phyloP scores from a whole-genome alignment of 2,329 filamentous ascomycete species.

The Lecanoromycetidae sp. region DNA sequence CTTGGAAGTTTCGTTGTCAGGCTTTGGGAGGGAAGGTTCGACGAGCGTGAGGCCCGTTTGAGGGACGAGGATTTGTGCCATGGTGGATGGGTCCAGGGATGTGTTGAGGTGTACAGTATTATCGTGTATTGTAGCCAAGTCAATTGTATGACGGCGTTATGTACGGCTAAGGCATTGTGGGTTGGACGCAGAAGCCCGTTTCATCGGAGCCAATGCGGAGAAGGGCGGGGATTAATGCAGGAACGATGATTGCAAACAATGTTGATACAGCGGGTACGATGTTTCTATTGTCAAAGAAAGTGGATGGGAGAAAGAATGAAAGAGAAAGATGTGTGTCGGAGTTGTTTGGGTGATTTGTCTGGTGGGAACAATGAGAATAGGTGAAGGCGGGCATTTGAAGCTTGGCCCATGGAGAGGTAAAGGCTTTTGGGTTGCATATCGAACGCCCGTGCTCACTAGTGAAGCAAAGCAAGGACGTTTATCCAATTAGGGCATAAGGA shows the following conservation, averaged over 20 bases:
- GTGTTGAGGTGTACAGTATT: too few species aligned
- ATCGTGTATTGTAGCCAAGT: background rate
- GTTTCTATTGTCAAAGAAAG: too few species aligned
- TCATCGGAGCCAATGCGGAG: background rate
- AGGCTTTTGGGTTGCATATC: too few species aligned
- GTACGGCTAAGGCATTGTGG: slow-evolving; percentile 5
- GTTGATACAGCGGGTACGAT: background rate
- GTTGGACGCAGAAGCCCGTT: slow-evolving; percentile 1
- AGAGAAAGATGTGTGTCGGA: too few species aligned
- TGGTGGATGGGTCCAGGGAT: slow-evolving; percentile 16
- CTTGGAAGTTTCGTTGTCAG: slow-evolving; percentile 8
- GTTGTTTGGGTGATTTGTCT: too few species aligned
- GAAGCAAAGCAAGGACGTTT: too few species aligned
- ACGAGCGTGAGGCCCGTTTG: slow-evolving; percentile 31
- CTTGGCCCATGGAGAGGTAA: too few species aligned
- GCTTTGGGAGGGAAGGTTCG: slow-evolving; percentile 20
- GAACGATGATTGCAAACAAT: background rate
- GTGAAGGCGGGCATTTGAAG: too few species aligned
- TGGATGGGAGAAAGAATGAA: too few species aligned
- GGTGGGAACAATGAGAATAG: too few species aligned
- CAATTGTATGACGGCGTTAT: background rate
- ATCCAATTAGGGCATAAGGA: too few species aligned
- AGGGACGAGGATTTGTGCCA: slow-evolving; percentile 29
- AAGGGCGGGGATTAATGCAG: background rate
- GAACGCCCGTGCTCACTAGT: too few species aligned